A percentile compares a stretch with the other conserved stretches of the same genome.
Conservation (phyloP, 768 basidiomycete species). For the Macrolepiota fuliginosa region DNA sequence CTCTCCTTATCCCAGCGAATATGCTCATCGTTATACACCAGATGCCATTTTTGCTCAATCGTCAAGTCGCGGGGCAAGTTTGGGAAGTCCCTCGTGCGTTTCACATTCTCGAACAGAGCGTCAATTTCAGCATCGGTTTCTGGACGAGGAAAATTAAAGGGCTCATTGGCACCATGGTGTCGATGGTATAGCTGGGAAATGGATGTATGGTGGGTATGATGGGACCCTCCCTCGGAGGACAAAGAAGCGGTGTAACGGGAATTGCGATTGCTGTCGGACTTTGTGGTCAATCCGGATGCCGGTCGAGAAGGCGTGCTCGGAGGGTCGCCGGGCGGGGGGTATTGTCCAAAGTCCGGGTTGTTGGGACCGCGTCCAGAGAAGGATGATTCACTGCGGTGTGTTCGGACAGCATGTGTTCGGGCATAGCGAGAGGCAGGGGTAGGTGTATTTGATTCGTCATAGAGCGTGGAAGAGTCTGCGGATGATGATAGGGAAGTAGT, state of each 20-base stretch:
- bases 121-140: constrained; percentile 76
- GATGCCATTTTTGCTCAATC: constrained; percentile 88
- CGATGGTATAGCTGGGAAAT: constrained; percentile 55
- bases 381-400: constrained; percentile 54
- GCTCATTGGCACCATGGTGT: constrained; percentile 37
- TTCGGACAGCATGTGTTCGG: constrained; percentile 35
- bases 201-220: constrained; percentile 43
- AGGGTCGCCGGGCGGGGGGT: constrained; percentile 24
- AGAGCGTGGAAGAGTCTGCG: constrained; percentile 58
- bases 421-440: constrained; percentile 22
- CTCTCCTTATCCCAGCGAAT: constrained; percentile 76
- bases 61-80: constrained; percentile 64
- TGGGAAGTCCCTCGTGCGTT: constrained; percentile 63
- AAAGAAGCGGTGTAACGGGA: constrained; percentile 65
- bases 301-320: constrained; percentile 46
- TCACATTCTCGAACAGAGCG: constrained; percentile 74
- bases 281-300: constrained; percentile 46
- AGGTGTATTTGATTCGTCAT: constrained; percentile 45
- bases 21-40: constrained; percentile 83
- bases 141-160: constrained; percentile 78
- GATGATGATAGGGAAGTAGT: constrained; percentile 44
- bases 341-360: constrained; percentile 52
- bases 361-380: constrained; percentile 48
- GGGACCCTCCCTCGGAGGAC: constrained; percentile 40
- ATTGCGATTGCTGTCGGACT: constrained; percentile 54